Evolutionary conservation across 768 basidiomycete genomes (phyloP), one percentile per base, ranked within the genome.

Genomic region (Auricularia sp.): DNA sequence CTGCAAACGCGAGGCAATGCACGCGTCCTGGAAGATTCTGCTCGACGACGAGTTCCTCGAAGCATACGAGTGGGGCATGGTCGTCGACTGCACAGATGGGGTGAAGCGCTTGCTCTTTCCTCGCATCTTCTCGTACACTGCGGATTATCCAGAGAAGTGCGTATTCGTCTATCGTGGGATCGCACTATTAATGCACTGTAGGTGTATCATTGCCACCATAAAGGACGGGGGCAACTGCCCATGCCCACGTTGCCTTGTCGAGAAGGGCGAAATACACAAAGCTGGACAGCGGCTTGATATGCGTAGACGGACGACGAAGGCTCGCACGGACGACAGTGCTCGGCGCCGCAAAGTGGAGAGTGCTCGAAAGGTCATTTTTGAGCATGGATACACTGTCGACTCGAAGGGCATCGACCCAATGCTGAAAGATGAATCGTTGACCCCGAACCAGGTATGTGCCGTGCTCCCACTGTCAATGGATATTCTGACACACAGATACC

Each of bases 211-310:
- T 0, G 66, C 68, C 0, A 65, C 64, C 2, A 68, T 74, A 8
- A 67, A 68, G 12, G 68, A 70, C 8, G 64, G 70, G 0, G 67
- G 64, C 2, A 11, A 53, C 0, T 73, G 68, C 43, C 73, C 69
- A 0, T 74, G 71, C 42, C 72, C 70, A 0, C 61, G 44, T 0
- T 74, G 73, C 35, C 51, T 67, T 3, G 62, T 69, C 4, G 0
- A 3, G 2, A 67, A 68, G 29, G 39, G 18, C 12, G 62, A 66
- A 14, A 64, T 72, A 3, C n/a, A 36, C 1, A 36, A 65, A 16
- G 18, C 70, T 1, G 71, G 71, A 14, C 67, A 34, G 2, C 29
- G 11, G 1, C 3, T 6, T 12, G 67, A 71, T 29, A 64, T 66
- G 63, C 34, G 43, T 7, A 16, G 33, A 3, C 64, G 66, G 4